phyloP scores from a whole-genome alignment of 164 flowering plant species.

The Dillenia turbinata region DNA sequence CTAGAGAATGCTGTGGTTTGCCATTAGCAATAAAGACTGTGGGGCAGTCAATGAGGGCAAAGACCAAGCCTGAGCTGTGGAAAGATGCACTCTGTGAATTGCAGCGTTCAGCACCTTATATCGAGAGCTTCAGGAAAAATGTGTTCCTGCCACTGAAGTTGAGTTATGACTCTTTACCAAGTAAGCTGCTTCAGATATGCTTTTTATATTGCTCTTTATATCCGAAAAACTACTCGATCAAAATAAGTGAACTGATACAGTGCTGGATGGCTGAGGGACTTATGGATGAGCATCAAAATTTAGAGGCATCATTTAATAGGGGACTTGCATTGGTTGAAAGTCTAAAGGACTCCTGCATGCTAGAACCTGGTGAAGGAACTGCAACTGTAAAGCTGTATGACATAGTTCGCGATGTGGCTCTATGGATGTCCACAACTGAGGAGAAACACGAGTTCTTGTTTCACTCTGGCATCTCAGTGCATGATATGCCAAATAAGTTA shows the following conservation, averaged over 20 bases:
- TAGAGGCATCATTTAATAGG: too few species aligned
- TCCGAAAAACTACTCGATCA: constrained; percentile 16
- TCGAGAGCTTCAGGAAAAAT: background rate
- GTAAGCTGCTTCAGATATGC: constrained; percentile 4
- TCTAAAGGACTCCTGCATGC: too few species aligned
- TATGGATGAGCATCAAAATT: constrained; percentile 2
- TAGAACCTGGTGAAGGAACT: too few species aligned
- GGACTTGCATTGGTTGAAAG: too few species aligned
- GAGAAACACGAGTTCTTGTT: too few species aligned
- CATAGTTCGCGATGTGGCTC: too few species aligned
- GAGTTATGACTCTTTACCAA: constrained; percentile 17
- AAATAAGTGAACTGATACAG: constrained; percentile 7
- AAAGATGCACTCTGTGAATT: constrained; percentile 11
- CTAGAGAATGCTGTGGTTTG: constrained; percentile 21
- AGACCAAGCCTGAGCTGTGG: constrained; percentile 12
- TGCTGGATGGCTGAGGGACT: constrained; percentile 19
- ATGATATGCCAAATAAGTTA: too few species aligned
- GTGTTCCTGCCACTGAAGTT: constrained; percentile 8
- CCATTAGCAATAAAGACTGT: constrained; percentile 21
- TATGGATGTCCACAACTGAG: too few species aligned
- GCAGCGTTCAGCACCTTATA: background rate
- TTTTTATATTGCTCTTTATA: constrained; percentile 15
- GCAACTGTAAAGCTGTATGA: too few species aligned
- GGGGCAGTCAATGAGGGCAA: constrained; percentile 19
- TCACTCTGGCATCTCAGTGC: too few species aligned